Base-by-base conservation (phyloP, 805 yeast genomes). In the Yamadazyma laniorum region DNA sequence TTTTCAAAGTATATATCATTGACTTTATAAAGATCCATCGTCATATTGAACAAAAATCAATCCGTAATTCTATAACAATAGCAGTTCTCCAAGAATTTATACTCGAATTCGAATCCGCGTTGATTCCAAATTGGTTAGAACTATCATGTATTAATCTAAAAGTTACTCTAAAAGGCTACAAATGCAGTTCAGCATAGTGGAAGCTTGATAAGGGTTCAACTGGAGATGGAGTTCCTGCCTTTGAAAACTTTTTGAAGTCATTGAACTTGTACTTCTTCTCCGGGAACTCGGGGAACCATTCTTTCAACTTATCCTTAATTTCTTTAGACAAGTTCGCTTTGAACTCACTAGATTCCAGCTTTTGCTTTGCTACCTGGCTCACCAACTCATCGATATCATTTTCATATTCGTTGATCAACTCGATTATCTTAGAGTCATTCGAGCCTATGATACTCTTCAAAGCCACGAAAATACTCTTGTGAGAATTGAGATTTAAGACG, bases 401-500 rank as follows among this genome's bases (percentile, higher is more conserved):
- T 15, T 31, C 25, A 15, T 34, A 31, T 21, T 18, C 28, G 13
- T 29, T 33, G 25, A 41, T 32, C 11, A 29, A 7, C 13, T 32
- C 35, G 4, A 19, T 9, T 3, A 19, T 21, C 13, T 28, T 25
- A 13, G 34, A 7, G 12, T 29, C 42, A 13, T 14, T 25, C 4
- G 32, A 15, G 14, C 30, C 43, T 18, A 44, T 29, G 11, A 29
- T 18, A 18, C 35, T 43, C 33, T 38, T 38, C 28, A 46, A 33
- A 11, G 34, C 34, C n/a, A 43, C 31, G 8, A 30, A 33, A 13
- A 31, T 37, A n/a, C 35, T 25, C 26, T 40, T 39, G 4, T 35
- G 36, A 5, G 52, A 49, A 18, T 47, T 42, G 28, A 49, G 42
- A 23, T 83, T 85, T 13, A 85, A 72, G 18, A 80, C 70, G 16